A percentile compares a stretch with the other conserved stretches of the same genome.
phyloP scores from a whole-genome alignment of 1,284 basidiomycete genomes.

The Microbotryum violaceum region DNA sequence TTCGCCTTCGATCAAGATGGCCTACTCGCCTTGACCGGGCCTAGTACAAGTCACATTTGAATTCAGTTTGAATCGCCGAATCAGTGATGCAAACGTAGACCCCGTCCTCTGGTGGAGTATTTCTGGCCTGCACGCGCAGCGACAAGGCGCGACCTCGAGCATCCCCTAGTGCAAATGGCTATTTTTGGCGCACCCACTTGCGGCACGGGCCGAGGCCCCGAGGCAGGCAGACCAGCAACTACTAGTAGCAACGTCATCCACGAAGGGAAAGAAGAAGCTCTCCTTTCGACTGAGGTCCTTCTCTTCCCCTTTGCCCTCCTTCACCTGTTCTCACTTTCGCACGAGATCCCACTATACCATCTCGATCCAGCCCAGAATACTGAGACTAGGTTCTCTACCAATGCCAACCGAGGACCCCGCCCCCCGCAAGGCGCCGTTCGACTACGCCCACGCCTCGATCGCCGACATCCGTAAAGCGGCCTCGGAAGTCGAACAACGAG shows the following conservation, averaged over 20 bases:
- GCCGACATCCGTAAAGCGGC: slow-evolving; percentile 16
- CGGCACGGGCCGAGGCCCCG: too few relatives aligned
- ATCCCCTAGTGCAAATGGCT: not conserved
- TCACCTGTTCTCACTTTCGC: too few relatives aligned
- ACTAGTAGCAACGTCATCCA: too few relatives aligned
- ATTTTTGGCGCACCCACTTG: not conserved
- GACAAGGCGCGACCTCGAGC: not conserved
- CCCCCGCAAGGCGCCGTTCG: slow-evolving; percentile 3
- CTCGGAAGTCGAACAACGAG: slow-evolving; percentile 4
- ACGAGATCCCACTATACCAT: too few relatives aligned
- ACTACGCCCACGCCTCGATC: slow-evolving; percentile 11
- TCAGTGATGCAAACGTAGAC: not conserved
- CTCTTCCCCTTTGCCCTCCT: too few relatives aligned
- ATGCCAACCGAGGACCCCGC: not conserved
- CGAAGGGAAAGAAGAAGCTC: too few relatives aligned
- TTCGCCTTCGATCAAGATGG: too few relatives aligned
- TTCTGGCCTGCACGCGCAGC: not conserved
- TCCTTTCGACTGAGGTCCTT: too few relatives aligned
- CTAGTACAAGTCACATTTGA: too few relatives aligned
- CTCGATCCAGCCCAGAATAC: not conserved
- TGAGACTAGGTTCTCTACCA: not conserved
- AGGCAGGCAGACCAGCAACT: too few relatives aligned
- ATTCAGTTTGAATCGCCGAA: too few relatives aligned
- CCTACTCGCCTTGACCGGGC: too few relatives aligned
- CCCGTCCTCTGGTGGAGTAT: not conserved